Evolutionary conservation across 78 protist species (phyloP).

Genomic region (Dictyostelium discoideum): dicty_2.7 NC_007088.5:6748001-6748500

Average conservation of each 20-base stretch:
- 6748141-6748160: no score
- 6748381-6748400: no score
- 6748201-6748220: no score
- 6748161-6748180: no score
- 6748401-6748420: no score
- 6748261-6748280: no score
- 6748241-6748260: no score
- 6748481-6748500: neutral
- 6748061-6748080: neutral
- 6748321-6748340: neutral
- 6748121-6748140: neutral
- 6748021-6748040: neutral
- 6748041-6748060: neutral
- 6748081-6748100: neutral
- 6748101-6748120: neutral
- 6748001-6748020: neutral
- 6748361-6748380: neutral
- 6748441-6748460: neutral
- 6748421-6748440: neutral
- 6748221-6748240: no score
- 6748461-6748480: neutral
- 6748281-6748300: no score
- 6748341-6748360: neutral
- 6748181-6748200: no score
- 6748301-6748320: no score